phyloP scores from a whole-genome alignment of 2,329 filamentous ascomycete species.

The Akanthomyces muscarius region DNA sequence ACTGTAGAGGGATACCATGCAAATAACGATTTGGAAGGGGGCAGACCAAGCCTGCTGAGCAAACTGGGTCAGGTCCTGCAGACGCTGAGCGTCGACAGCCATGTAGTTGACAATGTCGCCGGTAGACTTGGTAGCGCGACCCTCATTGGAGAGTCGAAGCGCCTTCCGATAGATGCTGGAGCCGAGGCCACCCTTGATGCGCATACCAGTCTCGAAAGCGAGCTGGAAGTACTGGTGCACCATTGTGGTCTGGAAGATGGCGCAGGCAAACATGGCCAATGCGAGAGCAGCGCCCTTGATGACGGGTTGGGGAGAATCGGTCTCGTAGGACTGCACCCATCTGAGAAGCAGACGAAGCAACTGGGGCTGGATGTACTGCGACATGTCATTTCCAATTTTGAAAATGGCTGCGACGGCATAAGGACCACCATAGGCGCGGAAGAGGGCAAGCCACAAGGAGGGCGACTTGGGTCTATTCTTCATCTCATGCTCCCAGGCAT shows the following conservation, averaged over 20 bases:
- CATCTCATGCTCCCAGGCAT: constrained; percentile 74
- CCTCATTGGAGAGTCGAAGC: constrained; percentile 86
- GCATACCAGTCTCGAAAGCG: constrained; percentile 93
- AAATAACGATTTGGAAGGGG: constrained; percentile 91
- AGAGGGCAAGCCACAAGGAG: constrained; percentile 81
- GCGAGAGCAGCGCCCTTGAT: constrained; percentile 85
- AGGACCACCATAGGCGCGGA: constrained; percentile 78
- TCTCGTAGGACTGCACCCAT: constrained; percentile 76
- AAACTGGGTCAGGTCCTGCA: constrained; percentile 93
- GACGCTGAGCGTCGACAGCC: constrained; percentile 93
- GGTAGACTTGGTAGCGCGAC: constrained; percentile 80
- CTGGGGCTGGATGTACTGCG: constrained; percentile 89
- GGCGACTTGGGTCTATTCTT: constrained; percentile 54
- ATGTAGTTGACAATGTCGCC: constrained; percentile 99
- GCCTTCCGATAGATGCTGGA: constrained; percentile 92
- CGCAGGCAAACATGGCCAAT: constrained; percentile 85
- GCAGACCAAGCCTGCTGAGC: constrained; percentile 95
- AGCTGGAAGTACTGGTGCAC: constrained; percentile 98
- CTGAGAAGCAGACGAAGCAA: constrained; percentile 77
- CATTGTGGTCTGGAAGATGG: constrained; percentile 79
- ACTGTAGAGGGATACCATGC: constrained; percentile 93
- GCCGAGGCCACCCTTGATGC: constrained; percentile 85
- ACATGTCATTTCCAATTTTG: constrained; percentile 81
- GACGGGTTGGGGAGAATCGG: constrained; percentile 65
- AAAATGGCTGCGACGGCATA: constrained; percentile 79